phyloP scores from a whole-genome alignment of 176 grass and related monocot genomes.

The Lolium rigidum region DNA sequence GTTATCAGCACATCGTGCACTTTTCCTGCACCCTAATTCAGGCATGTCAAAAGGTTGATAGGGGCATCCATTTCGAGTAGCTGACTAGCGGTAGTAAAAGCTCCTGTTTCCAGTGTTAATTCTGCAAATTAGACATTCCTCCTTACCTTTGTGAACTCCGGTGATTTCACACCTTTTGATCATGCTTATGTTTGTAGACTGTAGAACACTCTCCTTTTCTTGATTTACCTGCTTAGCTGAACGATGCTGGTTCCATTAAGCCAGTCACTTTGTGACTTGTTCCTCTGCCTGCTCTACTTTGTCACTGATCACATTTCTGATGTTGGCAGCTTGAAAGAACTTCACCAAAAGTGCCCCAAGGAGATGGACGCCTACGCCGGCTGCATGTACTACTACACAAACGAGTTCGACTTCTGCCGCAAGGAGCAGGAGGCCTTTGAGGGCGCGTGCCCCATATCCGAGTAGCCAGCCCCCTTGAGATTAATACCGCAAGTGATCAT shows the following conservation, averaged over 20 bases:
- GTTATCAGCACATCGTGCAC: neutral
- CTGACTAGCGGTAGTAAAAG: neutral
- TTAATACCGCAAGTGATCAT: slow-evolving; percentile 41
- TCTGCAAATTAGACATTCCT: neutral
- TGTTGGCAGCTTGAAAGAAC: slow-evolving; percentile 73
- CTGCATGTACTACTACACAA: slow-evolving; percentile 98
- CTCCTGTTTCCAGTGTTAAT: neutral
- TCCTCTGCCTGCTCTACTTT: neutral
- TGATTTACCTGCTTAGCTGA: neutral
- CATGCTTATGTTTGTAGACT: neutral
- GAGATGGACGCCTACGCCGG: slow-evolving; percentile 83
- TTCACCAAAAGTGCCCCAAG: slow-evolving; percentile 82
- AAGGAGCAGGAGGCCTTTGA: slow-evolving; percentile 93
- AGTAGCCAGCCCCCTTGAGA: slow-evolving; percentile 55
- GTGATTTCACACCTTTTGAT: neutral
- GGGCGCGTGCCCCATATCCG: slow-evolving; percentile 63
- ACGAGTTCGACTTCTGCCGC: slow-evolving; percentile 86
- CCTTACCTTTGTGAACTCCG: neutral
- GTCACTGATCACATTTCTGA: neutral
- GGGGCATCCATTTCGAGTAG: neutral
- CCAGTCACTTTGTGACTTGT: neutral
- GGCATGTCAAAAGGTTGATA: neutral
- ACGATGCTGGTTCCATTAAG: neutral
- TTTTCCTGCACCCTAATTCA: neutral
- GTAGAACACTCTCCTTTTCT: neutral